These are phyloP conservation scores for Xylaria sp. DNA, from an alignment of 2,329 filamentous ascomycete genomes.

Conservation along the genomic window DNA sequence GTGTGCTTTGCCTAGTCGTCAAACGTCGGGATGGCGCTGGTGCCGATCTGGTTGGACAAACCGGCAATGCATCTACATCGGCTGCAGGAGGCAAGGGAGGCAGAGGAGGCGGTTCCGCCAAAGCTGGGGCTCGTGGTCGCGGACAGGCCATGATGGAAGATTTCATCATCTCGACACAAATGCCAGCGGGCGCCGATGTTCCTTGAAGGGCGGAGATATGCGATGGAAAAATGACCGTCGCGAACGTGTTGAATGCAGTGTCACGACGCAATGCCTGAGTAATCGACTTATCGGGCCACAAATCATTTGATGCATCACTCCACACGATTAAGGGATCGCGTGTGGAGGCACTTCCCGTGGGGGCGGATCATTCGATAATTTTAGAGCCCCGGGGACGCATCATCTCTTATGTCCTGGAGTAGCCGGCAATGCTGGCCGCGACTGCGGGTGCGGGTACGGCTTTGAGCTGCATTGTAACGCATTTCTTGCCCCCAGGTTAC, in stretches of 20 bases:
- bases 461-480: constrained; percentile 12
- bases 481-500: constrained; percentile 9
- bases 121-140: constrained; percentile 27
- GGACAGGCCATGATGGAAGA: constrained; percentile 75
- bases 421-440: constrained; percentile 3
- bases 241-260: constrained; percentile 8
- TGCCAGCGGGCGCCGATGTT: constrained; percentile 40
- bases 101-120: constrained; percentile 27
- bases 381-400: constrained; percentile 4
- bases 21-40: constrained; percentile 61
- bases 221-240: constrained; percentile 10
- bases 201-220: constrained; percentile 22
- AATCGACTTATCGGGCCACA: constrained; percentile 5
- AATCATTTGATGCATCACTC: constrained; percentile 10
- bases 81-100: constrained; percentile 29
- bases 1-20: constrained; percentile 85
- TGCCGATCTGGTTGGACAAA: constrained; percentile 32
- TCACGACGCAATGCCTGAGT: constrained; percentile 2
- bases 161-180: constrained; percentile 77
- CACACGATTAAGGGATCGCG: constrained; percentile 14
- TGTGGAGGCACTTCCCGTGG: constrained; percentile 12
- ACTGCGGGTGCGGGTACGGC: constrained; percentile 2
- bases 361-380: constrained; percentile 19
- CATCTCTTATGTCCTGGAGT: constrained; percentile 3
- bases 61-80: constrained; percentile 26